Evolutionary conservation across 2,329 filamentous ascomycete species (phyloP).

Genomic region (Cytospora chrysosperma): DNA sequence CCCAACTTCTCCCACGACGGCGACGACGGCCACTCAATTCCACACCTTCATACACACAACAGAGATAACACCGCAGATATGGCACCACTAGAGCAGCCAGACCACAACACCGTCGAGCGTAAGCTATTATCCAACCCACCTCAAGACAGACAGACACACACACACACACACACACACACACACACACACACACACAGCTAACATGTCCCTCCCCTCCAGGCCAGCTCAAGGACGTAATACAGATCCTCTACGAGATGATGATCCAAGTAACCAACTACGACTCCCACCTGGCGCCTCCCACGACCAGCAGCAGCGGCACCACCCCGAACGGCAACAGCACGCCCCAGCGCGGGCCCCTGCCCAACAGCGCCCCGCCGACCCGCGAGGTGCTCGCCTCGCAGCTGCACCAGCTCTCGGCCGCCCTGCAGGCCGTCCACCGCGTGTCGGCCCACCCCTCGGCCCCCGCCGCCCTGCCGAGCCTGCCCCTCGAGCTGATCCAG

Average conservation of each 20-base stretch:
- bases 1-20: neutral
- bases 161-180: neutral
- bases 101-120: slow-evolving; percentile 30
- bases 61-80: slow-evolving; percentile 17
- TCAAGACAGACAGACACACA: neutral
- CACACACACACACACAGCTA: neutral
- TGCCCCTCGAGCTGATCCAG: slow-evolving; percentile 63
- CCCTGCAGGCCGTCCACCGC: slow-evolving; percentile 41
- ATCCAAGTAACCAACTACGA: slow-evolving; percentile 64
- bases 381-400: slow-evolving; percentile 56
- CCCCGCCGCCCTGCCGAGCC: slow-evolving; percentile 43
- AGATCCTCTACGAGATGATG: slow-evolving; percentile 63
- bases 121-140: neutral
- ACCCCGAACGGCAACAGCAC: slow-evolving; percentile 52
- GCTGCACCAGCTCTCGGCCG: slow-evolving; percentile 43
- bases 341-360: slow-evolving; percentile 48
- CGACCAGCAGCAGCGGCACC: neutral
- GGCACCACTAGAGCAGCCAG: slow-evolving; percentile 31
- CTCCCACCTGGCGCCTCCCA: slow-evolving; percentile 40
- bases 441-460: slow-evolving; percentile 39
- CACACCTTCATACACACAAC: no score
- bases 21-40: no score
- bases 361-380: slow-evolving; percentile 49
- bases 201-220: slow-evolving; percentile 37
- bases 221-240: slow-evolving; percentile 61